These are phyloP conservation scores for Phtheirospermum japonicum DNA, from an alignment of 257 asterid genomes.

Conservation along the genomic window DNA sequence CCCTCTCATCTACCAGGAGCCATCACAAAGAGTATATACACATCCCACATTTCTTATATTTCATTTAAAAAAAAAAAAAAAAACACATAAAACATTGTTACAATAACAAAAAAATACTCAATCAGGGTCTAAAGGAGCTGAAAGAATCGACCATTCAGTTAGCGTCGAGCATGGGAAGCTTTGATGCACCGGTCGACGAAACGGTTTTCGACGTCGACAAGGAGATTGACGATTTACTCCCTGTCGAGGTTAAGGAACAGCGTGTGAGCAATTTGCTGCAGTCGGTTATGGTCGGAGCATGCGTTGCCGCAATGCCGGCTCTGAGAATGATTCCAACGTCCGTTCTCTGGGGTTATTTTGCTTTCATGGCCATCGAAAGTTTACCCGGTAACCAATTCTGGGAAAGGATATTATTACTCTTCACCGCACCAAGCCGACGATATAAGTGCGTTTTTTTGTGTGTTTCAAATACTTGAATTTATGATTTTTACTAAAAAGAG, in stretches of 20 bases:
- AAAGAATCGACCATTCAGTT: conserved; percentile 72
- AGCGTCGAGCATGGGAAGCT: conserved; percentile 80
- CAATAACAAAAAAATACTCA: not conserved
- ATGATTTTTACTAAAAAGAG: no score
- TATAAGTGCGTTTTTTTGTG: conserved; percentile 60
- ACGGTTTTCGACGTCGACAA: conserved; percentile 74
- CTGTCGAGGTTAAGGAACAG: conserved; percentile 88
- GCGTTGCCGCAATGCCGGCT: conserved; percentile 85
- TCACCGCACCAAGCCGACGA: conserved; percentile 82
- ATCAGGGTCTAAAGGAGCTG: conserved; percentile 83
- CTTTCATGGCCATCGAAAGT: conserved; percentile 93
- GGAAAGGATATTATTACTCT: conserved; percentile 74
- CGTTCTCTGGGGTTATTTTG: conserved; percentile 91
- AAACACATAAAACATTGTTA: not conserved
- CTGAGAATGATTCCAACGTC: conserved; percentile 91
- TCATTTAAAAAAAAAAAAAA: not conserved
- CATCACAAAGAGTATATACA: conserved; percentile 52
- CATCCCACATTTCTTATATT: conserved; percentile 4
- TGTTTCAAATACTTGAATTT: no score
- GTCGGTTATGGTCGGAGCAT: conserved; percentile 70
- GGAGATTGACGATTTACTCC: conserved; percentile 78
- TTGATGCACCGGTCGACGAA: conserved; percentile 73
- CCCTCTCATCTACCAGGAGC: conserved; percentile 68
- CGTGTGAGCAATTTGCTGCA: conserved; percentile 85
- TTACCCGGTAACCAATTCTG: conserved; percentile 89